A percentile compares a stretch with the other conserved stretches of the same genome.
Evolutionary conservation across 495 filamentous ascomycete genomes (phyloP).

Genomic region (Poronia punctata): DNA sequence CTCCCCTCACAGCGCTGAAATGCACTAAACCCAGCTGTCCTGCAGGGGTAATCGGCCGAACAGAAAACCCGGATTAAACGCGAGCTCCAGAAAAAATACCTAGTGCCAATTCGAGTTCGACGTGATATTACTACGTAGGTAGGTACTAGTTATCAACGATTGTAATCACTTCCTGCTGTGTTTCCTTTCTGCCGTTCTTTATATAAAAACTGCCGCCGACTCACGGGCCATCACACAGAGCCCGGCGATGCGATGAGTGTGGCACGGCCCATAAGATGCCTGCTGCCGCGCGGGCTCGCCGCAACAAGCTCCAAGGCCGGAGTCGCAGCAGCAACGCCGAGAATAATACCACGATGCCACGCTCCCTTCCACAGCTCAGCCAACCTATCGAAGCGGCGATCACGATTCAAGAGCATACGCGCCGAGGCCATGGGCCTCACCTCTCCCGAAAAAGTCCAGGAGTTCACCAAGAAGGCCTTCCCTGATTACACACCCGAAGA

Average conservation of each 20-base stretch:
- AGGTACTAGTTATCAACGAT: conserved; percentile 22
- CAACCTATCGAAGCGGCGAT: conserved; percentile 31
- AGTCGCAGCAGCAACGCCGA: conserved; percentile 8
- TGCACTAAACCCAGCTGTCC: background rate
- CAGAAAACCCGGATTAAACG: conserved; percentile 5
- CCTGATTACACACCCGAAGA: conserved; percentile 63
- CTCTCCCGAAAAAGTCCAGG: conserved; percentile 30
- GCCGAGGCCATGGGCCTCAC: conserved; percentile 38
- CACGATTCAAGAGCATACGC: conserved; percentile 38
- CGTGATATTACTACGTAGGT: conserved; percentile 6
- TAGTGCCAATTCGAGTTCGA: conserved; percentile 9
- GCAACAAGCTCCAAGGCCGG: conserved; percentile 6
- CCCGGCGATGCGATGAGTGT: conserved; percentile 26
- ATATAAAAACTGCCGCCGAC: conserved; percentile 11
- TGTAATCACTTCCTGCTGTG: conserved; percentile 4
- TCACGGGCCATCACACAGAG: conserved; percentile 9
- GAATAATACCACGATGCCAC: conserved; percentile 23
- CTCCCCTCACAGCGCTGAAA: background rate
- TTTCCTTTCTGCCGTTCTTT: background rate
- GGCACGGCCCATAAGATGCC: conserved; percentile 25
- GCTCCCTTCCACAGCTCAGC: conserved; percentile 39
- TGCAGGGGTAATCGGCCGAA: conserved; percentile 5
- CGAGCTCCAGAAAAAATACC: conserved; percentile 12
- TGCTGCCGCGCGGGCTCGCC: conserved; percentile 26
- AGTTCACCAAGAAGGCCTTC: conserved; percentile 44